Conservation (phyloP, 306 rosid species). For the Citrullus colocynthis region DNA sequence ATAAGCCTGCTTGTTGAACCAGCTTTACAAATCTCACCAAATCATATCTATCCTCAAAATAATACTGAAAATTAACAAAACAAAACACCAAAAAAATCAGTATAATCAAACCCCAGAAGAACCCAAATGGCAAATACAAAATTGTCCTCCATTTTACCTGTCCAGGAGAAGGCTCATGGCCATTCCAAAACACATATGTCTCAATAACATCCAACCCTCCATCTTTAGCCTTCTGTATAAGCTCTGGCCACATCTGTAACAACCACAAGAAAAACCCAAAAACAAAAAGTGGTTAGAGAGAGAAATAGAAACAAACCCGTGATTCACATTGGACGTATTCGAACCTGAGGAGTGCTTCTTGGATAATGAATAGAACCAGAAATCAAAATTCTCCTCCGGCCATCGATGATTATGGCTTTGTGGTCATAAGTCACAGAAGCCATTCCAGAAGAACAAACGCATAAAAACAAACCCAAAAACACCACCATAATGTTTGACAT, state of each 20-base stretch:
- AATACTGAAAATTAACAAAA: conserved; percentile 35
- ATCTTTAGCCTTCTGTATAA: conserved; percentile 84
- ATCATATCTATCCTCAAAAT: conserved; percentile 78
- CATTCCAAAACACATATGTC: conserved; percentile 96
- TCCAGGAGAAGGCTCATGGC: conserved; percentile 88
- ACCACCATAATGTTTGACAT: conserved; percentile 17
- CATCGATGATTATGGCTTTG: conserved; percentile 57
- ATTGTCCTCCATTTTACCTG: conserved; percentile 30
- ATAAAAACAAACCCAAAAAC: conserved; percentile 16
- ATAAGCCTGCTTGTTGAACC: conserved; percentile 88
- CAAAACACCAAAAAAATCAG: conserved; percentile 2
- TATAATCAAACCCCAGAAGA: background rate
- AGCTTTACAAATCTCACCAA: conserved; percentile 77
- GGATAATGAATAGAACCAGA: conserved; percentile 98
- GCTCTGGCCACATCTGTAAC: conserved; percentile 78
- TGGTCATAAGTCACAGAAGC: conserved; percentile 65
- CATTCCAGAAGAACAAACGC: conserved; percentile 24
- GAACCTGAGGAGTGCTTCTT: conserved; percentile 91
- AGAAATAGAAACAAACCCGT: background rate
- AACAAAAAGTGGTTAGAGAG: background rate
- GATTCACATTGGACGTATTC: conserved; percentile 19
- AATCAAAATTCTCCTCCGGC: conserved; percentile 51
- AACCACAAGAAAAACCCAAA: background rate
- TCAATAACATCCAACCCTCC: conserved; percentile 93
- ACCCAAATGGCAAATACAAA: background rate